Base-by-base conservation (phyloP, 768 basidiomycete genomes). In the Tricholoma hemisulphureum region DNA sequence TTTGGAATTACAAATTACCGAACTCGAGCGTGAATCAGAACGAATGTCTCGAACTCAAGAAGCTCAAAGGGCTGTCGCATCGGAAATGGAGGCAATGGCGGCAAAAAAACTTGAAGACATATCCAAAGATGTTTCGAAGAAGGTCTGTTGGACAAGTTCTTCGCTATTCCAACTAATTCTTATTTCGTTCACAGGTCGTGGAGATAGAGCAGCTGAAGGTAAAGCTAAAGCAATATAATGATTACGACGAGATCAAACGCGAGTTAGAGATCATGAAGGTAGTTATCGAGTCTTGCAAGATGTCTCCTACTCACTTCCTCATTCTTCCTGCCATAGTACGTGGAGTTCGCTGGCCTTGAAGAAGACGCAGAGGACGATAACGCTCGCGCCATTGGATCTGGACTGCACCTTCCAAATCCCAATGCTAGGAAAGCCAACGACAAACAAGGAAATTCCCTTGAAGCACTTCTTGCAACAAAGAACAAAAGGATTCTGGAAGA, bases 211-310 rank as follows among this genome's bases (percentile, higher is more conserved):
- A 80, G 49, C 77, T 95, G 2, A 86, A 82, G 68, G 73, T 76
- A 31, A 86, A 86, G 62, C 74, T 98, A 34, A 85, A 83, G 65
- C 84, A 83, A 61, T 91, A 88, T 59, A 71, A 71, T 14, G 94
- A 99, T 71, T 98, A 99, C 65, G 96, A 98, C 66, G 95, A 98
- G 75, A 86, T 98, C 67, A 98, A 98, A 76, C 88, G 97, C 24
- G 97, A 99, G 70, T 80, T 99, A 26, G 95, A 95, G 67, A 98
- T 99, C 62, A 92, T 98, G 93, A 98, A 99, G 85, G 97, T 92
- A 50, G 46, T 24, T 20, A 1, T 45, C 10, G 21, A 45, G 11
- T 45, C 23, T 45, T 45, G 18, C n/a, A 51, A 57, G 49, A 45
- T 29, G 21, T 49, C 7, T 24, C 24, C 54, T 43, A 43, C 16